These are phyloP conservation scores for Penicillium sp. DNA, from an alignment of 2,329 filamentous ascomycete species.

Conservation along the genomic window DNA sequence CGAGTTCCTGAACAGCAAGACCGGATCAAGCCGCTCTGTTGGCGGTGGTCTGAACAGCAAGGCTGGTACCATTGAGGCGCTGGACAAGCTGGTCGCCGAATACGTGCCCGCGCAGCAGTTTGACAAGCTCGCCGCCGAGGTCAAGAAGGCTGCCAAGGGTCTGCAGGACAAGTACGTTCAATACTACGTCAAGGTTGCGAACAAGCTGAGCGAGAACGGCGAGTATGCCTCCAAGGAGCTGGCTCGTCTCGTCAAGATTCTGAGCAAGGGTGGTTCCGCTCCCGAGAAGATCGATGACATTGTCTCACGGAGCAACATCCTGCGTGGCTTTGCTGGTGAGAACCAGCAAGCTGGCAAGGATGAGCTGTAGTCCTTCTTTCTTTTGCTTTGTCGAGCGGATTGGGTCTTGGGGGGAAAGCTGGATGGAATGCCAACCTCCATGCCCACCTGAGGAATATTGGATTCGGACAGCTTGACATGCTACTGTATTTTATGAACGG, in stretches of 20 bases:
- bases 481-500: constrained; percentile 13
- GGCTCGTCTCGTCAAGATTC: constrained; percentile 69
- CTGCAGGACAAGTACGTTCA: constrained; percentile 78
- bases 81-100: constrained; percentile 73
- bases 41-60: constrained; percentile 74
- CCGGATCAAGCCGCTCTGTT: constrained; percentile 75
- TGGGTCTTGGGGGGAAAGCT: neutral
- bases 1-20: constrained; percentile 78
- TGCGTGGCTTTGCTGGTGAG: constrained; percentile 68
- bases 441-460: constrained; percentile 1
- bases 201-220: constrained; percentile 74
- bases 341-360: constrained; percentile 60
- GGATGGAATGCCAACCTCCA: neutral
- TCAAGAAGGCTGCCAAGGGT: constrained; percentile 64
- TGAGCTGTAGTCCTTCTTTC: constrained; percentile 55
- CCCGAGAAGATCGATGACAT: constrained; percentile 86
- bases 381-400: constrained; percentile 1
- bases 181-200: constrained; percentile 89
- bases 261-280: constrained; percentile 81
- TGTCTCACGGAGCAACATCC: constrained; percentile 78
- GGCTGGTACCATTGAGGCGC: constrained; percentile 74
- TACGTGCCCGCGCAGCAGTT: constrained; percentile 61
- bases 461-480: constrained; percentile 2
- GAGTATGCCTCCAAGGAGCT: constrained; percentile 83
- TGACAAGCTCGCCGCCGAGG: constrained; percentile 63